Evolutionary conservation across 176 grass and related monocot species (phyloP).

Genomic region (sorghum (Sorghum bicolor)): DNA sequence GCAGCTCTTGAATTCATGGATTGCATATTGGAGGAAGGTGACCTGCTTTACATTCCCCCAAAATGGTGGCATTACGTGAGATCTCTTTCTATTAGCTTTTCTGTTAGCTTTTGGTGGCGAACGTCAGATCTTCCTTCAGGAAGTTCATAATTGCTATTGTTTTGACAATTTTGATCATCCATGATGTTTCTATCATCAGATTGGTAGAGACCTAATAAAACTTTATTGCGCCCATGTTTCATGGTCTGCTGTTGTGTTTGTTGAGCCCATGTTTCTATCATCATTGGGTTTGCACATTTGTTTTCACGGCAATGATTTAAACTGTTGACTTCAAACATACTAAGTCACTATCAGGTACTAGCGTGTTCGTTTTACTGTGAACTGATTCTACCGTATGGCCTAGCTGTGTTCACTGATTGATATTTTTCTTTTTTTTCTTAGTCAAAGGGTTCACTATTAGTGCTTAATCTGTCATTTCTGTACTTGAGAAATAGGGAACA

Average conservation of each 20-base stretch:
- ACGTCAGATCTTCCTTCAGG: constrained; percentile 29
- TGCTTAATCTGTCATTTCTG: background rate
- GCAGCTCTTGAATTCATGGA: constrained; percentile 73
- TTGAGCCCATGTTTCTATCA: background rate
- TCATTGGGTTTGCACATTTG: constrained; percentile 39
- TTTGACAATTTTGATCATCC: constrained; percentile 21
- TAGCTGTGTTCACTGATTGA: background rate
- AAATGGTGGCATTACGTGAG: constrained; percentile 98
- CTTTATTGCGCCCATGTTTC: constrained; percentile 14
- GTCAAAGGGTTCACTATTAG: background rate
- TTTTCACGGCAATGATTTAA: constrained; percentile 27
- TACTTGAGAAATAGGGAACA: background rate
- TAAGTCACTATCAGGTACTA: background rate
- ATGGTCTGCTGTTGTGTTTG: constrained; percentile 25
- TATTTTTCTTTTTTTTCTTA: background rate
- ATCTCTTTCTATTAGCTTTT: constrained; percentile 88
- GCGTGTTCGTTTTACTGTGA: background rate
- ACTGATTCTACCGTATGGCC: background rate
- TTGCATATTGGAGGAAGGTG: constrained; percentile 83
- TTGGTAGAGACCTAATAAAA: constrained; percentile 21
- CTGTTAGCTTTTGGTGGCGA: constrained; percentile 89
- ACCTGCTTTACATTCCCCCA: constrained; percentile 91
- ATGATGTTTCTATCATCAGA: constrained; percentile 21
- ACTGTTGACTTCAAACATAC: constrained; percentile 11
- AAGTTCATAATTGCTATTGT: constrained; percentile 25